phyloP scores from a whole-genome alignment of 1,139 yeast genomes.

The Geotrichum aggregatum region DNA sequence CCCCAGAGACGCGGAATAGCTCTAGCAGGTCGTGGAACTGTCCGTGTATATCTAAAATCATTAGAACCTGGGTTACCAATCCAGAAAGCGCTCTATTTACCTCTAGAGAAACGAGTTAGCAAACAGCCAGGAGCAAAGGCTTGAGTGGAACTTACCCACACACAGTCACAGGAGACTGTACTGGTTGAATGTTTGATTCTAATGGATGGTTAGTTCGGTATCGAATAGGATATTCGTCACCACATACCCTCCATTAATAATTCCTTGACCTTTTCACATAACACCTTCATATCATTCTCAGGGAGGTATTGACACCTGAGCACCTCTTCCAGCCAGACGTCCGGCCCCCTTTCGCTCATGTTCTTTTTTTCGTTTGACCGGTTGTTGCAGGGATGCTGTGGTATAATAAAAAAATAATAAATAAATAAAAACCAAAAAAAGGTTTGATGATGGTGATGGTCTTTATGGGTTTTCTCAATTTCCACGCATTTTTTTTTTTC shows the following conservation, averaged over 20 bases:
- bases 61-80: not conserved
- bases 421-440: not conserved
- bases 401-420: not conserved
- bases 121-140: not conserved
- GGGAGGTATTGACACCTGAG: slow-evolving; percentile 84
- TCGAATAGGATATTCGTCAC: not conserved
- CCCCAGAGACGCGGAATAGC: slow-evolving; percentile 87
- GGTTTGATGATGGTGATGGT: not conserved
- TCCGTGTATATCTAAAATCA: slow-evolving; percentile 77
- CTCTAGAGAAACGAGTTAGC: not conserved
- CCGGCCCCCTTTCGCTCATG: slow-evolving; percentile 85
- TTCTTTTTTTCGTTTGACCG: not conserved
- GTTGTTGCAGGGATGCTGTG: not conserved
- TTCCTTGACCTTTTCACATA: slow-evolving; percentile 91
- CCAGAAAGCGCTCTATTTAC: not conserved
- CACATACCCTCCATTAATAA: slow-evolving; percentile 63
- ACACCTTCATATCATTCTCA: slow-evolving; percentile 91
- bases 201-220: not conserved
- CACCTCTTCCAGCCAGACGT: slow-evolving; percentile 92
- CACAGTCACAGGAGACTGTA: slow-evolving; percentile 93
- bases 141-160: slow-evolving; percentile 53
- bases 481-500: not conserved
- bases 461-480: not conserved
- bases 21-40: slow-evolving; percentile 94
- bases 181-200: slow-evolving; percentile 94